Evolutionary conservation across 164 flowering plant species (phyloP).

Genomic region (Paratinospora sagittata): DNA sequence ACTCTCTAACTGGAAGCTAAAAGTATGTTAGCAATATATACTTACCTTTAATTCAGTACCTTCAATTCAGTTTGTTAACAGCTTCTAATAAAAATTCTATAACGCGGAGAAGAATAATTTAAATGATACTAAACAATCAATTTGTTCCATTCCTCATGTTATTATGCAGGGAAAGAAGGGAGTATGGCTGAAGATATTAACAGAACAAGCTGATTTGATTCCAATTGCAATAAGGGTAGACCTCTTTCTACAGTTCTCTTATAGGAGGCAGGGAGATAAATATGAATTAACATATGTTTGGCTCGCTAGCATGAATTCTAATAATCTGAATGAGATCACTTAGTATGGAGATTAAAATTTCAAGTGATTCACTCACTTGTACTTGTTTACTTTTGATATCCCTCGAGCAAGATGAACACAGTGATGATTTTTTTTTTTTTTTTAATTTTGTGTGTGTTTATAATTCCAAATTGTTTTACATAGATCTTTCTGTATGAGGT

Average conservation of each 20-base stretch:
- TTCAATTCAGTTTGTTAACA: not conserved
- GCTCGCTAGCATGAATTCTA: too few species aligned
- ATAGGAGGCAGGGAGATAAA: too few species aligned
- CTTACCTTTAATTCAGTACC: not conserved
- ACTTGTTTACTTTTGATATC: not conserved
- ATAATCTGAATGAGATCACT: too few species aligned
- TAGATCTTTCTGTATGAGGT: not conserved
- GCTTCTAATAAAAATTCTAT: not conserved
- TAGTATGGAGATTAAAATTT: too few species aligned
- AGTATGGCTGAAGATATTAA: slow-evolving; percentile 45
- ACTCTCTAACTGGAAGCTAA: slow-evolving; percentile 40
- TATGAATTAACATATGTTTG: too few species aligned
- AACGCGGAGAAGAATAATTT: not conserved
- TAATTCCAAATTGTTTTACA: not conserved
- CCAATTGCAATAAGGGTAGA: slow-evolving; percentile 61
- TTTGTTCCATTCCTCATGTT: not conserved
- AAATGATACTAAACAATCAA: not conserved
- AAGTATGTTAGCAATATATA: slow-evolving; percentile 23
- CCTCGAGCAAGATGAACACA: too few species aligned
- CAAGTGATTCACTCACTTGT: not conserved
- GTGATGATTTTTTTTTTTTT: not conserved
- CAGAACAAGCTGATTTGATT: slow-evolving; percentile 49
- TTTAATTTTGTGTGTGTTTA: not conserved
- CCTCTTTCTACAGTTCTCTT: not conserved
- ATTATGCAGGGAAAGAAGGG: slow-evolving; percentile 52